Evolutionary conservation across 1,139 yeast species (phyloP).

Genomic region (Yamadazyma taylorii): DNA sequence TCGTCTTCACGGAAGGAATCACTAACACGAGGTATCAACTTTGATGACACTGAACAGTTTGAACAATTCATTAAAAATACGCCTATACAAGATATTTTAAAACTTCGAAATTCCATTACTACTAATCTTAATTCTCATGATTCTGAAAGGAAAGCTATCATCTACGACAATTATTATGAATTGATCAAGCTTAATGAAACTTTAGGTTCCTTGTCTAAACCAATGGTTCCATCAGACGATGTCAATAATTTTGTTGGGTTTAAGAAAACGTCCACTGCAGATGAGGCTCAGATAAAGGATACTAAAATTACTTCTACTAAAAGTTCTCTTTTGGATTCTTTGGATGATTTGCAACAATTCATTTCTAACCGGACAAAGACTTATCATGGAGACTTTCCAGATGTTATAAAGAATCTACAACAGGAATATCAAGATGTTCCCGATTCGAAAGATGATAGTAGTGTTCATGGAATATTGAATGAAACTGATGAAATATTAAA

Average conservation of each 20-base stretch:
- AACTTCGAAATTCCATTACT: constrained; percentile 34
- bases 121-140: constrained; percentile 37
- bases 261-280: constrained; percentile 4
- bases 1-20: constrained; percentile 4
- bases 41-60: constrained; percentile 24
- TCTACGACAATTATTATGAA: constrained; percentile 48
- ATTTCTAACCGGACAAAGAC: constrained; percentile 22
- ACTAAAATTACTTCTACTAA: constrained; percentile 14
- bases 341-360: constrained; percentile 29
- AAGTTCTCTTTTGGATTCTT: constrained; percentile 25
- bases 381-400: constrained; percentile 31
- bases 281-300: background rate
- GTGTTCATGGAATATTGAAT: constrained; percentile 21
- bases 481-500: constrained; percentile 4
- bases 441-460: constrained; percentile 23
- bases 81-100: constrained; percentile 36
- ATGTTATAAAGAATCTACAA: constrained; percentile 25
- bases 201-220: constrained; percentile 29
- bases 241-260: constrained; percentile 10
- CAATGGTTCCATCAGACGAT: constrained; percentile 13
- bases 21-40: constrained; percentile 10
- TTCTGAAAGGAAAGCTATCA: constrained; percentile 46
- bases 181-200: constrained; percentile 43
- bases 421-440: constrained; percentile 11
- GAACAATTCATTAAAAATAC: constrained; percentile 34